Base-by-base conservation (phyloP, 2,329 filamentous ascomycete species). In the Aspergillus sp. region DNA sequence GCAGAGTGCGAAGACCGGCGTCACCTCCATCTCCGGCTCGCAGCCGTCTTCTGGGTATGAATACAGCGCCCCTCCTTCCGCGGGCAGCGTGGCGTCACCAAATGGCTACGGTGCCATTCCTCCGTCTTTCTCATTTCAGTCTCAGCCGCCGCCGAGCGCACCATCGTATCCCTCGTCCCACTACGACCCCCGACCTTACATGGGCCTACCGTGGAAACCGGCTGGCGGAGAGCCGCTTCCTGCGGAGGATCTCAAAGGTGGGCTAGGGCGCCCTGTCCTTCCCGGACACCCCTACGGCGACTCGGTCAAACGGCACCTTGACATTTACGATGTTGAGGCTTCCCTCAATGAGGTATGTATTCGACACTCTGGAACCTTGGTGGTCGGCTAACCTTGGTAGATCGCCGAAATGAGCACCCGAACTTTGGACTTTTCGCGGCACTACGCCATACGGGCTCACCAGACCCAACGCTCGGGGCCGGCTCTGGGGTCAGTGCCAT, bases 281-380 rank as follows among this genome's bases (percentile, higher is more conserved):
- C 35, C 51, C 24, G 44, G 36, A 26, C 55, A 49, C 28, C 52
- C 57, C 14, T 63, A 63, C 38, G 52, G 50, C 32, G 65, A 69
- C 30, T 57, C 62, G 27, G 69, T 78, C n/a, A 80, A 80, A 50
- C 67, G 75, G 24, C 75, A 80, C 53, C 57, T 80, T 3, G 75
- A 80, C 25, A 66, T 68, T 29, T 79, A 74, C 40, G 76, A 80
- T 49, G 54, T 79, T 15, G 75, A 68, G 43, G 52, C 60, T 17
- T 64, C 64, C 6, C 51, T 68, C 24, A 64, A 64, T 41, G 66
- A 69, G 54, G 66, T 69, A 54, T 40, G 62, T 36, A 35, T 37
- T 40, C 25, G 29, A 32, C 26, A 8, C 8, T 11, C 19, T n/a
- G 30, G 26, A 17, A 16, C 26, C 15, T 16, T 24, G 32, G 22